Base-by-base conservation (phyloP, 192 early-diverging fungal genomes). In the Spizellomyces punctatus region DNA sequence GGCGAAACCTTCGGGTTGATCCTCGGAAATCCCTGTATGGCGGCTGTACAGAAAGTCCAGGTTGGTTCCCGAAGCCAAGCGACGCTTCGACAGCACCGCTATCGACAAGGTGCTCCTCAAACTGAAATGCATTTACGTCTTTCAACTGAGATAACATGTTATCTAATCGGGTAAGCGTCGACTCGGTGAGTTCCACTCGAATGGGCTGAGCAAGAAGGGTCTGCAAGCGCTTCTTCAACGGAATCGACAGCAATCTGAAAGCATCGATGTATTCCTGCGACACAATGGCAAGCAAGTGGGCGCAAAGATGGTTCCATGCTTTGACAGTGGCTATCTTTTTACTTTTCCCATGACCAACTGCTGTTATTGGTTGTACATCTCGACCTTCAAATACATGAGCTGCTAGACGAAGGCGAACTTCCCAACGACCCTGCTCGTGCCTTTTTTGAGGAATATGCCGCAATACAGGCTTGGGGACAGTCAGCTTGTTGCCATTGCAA, bases 141-240 rank as follows among this genome's bases (percentile, higher is more conserved):
- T 78, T 46, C 9, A 79, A 54, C 50, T 68, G 49, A 10, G 49
- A 48, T 10, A 78, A 46, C 62, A 77, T 52, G 10, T 19, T 58
- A n/a, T 67, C 72, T 21, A 74, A 50, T 36, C 64, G 12, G 55
- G 46, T 22, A 8, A 74, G 14, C 1, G 46, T 48, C 4, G 54
- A 17, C 21, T 79, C 73, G 2, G 72, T 41, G 16, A 81, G n/a
- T 12, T 78, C 76, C n/a, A 81, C 67, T 10, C 10, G 22, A 16
- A 78, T 21, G 10, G 77, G 71, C 10, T 58, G 58, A 6, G 57
- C 72, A 1, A 75, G 54, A 66, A 76, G 64, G 5, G 75, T 62
- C 47, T 56, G 52, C 14, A 83, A 56, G 49, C 76, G 58, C 62
- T 60, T 36, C 59, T 76, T 78, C 19, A 79, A 17, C 8, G 79